phyloP scores from a whole-genome alignment of 2,329 filamentous ascomycete species.

The Fusarium algeriense region DNA sequence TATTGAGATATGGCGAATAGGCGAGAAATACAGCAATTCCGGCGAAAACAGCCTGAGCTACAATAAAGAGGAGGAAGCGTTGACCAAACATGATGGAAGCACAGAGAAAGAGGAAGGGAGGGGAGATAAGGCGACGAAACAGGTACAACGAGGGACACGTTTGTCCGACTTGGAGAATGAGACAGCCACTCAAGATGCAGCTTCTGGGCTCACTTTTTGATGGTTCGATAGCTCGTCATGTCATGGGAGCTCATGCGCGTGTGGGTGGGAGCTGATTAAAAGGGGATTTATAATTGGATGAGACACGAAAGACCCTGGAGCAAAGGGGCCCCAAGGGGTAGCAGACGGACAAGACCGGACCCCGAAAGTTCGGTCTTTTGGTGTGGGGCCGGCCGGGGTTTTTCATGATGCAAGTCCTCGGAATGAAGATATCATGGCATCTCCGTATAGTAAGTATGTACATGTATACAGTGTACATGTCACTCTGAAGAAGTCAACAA shows the following conservation, averaged over 20 bases:
- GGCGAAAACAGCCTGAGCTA: conserved; percentile 48
- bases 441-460: not conserved
- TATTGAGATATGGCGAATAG: conserved; percentile 54
- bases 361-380: conserved; percentile 33
- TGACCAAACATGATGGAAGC: conserved; percentile 39
- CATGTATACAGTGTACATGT: not conserved
- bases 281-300: conserved; percentile 25
- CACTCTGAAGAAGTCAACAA: not conserved
- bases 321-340: not conserved
- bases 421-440: not conserved
- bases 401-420: conserved; percentile 1
- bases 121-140: not conserved
- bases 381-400: conserved; percentile 33
- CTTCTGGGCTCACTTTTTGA: conserved; percentile 39
- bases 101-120: not conserved
- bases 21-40: conserved; percentile 49
- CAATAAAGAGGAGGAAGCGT: conserved; percentile 45
- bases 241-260: conserved; percentile 34
- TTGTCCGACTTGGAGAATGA: conserved; percentile 22
- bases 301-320: not conserved
- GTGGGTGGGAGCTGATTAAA: conserved; percentile 42
- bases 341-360: conserved; percentile 25
- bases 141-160: conserved; percentile 20
- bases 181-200: conserved; percentile 29
- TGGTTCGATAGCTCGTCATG: conserved; percentile 43